Percentiles rank a stretch among this genome's conserved stretches.
Evolutionary conservation across 768 basidiomycete genomes (phyloP).

Genomic region (Pleurotus eryngii): DNA sequence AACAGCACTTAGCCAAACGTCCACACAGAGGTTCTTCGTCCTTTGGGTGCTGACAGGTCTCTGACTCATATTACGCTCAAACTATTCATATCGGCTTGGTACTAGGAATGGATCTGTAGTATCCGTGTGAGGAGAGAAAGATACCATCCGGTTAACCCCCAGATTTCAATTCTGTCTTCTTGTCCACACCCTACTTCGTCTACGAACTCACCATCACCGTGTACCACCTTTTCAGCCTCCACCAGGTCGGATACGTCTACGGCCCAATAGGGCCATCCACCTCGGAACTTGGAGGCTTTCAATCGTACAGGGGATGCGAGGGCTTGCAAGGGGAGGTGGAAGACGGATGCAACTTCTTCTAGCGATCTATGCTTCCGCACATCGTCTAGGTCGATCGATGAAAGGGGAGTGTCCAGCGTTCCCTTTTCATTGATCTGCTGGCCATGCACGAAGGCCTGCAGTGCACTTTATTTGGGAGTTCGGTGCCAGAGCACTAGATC

Average conservation of each 20-base stretch:
- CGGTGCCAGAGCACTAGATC: not conserved
- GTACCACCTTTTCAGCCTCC: constrained; percentile 14
- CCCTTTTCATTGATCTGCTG: constrained; percentile 12
- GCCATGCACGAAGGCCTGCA: constrained; percentile 39
- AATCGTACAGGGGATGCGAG: constrained; percentile 47
- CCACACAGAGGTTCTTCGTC: too few species aligned
- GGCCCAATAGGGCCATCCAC: constrained; percentile 56
- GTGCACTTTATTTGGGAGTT: too few species aligned
- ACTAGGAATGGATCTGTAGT: constrained; percentile 44
- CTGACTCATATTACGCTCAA: not conserved
- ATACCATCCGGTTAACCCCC: constrained; percentile 88
- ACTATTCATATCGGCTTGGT: constrained; percentile 7
- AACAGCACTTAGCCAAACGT: too few species aligned
- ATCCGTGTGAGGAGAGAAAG: constrained; percentile 58
- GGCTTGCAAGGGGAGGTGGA: constrained; percentile 65
- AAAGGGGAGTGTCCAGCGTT: constrained; percentile 44
- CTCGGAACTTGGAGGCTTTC: constrained; percentile 53
- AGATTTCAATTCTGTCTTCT: constrained; percentile 60
- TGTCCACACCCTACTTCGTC: constrained; percentile 24
- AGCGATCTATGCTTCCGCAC: constrained; percentile 46
- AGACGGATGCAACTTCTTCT: constrained; percentile 64
- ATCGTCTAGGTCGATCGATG: constrained; percentile 52
- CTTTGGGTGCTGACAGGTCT: too few species aligned
- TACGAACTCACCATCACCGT: constrained; percentile 24
- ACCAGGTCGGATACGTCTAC: constrained; percentile 66